These are phyloP conservation scores for Xenosphaeropsis pyriputrescens DNA, from an alignment of 2,329 filamentous ascomycete genomes.

Conservation along the genomic window DNA sequence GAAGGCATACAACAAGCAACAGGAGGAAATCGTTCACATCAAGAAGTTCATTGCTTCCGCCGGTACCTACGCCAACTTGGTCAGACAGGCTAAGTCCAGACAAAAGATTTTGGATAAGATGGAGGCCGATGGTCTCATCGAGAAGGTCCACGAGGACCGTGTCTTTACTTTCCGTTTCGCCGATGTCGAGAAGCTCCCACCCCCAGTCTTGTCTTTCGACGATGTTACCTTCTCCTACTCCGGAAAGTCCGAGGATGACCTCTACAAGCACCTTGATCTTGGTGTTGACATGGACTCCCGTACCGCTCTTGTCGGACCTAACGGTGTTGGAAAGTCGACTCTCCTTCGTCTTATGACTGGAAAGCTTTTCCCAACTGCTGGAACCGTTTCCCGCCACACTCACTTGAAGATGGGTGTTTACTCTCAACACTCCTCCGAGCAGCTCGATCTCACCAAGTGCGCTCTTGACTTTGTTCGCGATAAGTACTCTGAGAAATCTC, in stretches of 20 bases:
- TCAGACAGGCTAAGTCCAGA: constrained; percentile 94
- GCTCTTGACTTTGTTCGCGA: constrained; percentile 95
- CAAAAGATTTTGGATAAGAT: constrained; percentile 99
- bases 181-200: constrained; percentile 97
- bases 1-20: constrained; percentile 98
- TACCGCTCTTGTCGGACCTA: constrained; percentile 91
- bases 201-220: constrained; percentile 91
- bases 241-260: constrained; percentile 72
- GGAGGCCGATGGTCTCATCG: constrained; percentile 98
- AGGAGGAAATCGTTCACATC: constrained; percentile 98
- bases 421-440: constrained; percentile 96
- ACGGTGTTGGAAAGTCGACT: constrained; percentile 98
- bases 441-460: constrained; percentile 96
- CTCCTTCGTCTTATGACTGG: constrained; percentile 93
- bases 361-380: constrained; percentile 73
- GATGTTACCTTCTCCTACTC: constrained; percentile 98
- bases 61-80: constrained; percentile 98
- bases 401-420: constrained; percentile 98
- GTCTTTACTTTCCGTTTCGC: constrained; percentile 98
- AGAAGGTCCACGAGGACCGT: constrained; percentile 70
- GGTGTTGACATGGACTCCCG: constrained; percentile 99
- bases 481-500: constrained; percentile 76
- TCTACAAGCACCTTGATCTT: constrained; percentile 93
- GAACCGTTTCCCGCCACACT: constrained; percentile 79
- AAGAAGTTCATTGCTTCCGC: constrained; percentile 99